phyloP scores from a whole-genome alignment of 306 rosid genomes.

The Fragaria iinumae region DNA sequence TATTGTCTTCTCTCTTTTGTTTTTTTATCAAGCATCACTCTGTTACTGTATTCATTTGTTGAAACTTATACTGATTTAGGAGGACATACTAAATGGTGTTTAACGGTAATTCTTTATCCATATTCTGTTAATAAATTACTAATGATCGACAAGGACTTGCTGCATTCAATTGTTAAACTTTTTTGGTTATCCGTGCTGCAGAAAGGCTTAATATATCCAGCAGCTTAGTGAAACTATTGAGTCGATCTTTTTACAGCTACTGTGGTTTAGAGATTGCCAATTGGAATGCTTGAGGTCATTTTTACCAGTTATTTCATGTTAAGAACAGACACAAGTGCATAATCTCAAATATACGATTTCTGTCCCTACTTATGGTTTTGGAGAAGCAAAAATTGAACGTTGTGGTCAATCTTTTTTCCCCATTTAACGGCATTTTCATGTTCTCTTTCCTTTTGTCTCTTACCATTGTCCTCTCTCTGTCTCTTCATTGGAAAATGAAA shows the following conservation, averaged over 20 bases:
- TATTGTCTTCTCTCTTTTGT: not conserved
- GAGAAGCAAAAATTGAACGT: no score
- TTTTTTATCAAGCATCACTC: no score
- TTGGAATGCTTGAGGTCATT: not conserved
- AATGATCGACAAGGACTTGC: not conserved
- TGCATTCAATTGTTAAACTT: not conserved
- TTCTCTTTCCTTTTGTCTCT: not conserved
- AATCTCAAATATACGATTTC: no score
- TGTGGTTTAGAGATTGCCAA: not conserved
- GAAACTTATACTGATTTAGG: not conserved
- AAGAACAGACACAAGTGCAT: not conserved
- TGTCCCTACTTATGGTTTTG: no score
- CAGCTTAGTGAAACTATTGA: not conserved
- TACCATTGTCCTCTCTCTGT: not conserved
- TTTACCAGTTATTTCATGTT: not conserved
- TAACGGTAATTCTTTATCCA: not conserved
- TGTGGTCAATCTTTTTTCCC: not conserved
- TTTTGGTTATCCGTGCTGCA: not conserved
- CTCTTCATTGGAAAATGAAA: no score
- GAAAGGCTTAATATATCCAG: not conserved
- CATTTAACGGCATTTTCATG: no score
- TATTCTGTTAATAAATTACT: not conserved
- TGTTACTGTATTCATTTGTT: no score
- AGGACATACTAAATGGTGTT: not conserved
- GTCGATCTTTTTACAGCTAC: not conserved